Evolutionary conservation across 2,329 filamentous ascomycete genomes (phyloP).

Genomic region (Acephala macrosclerotiorum): DNA sequence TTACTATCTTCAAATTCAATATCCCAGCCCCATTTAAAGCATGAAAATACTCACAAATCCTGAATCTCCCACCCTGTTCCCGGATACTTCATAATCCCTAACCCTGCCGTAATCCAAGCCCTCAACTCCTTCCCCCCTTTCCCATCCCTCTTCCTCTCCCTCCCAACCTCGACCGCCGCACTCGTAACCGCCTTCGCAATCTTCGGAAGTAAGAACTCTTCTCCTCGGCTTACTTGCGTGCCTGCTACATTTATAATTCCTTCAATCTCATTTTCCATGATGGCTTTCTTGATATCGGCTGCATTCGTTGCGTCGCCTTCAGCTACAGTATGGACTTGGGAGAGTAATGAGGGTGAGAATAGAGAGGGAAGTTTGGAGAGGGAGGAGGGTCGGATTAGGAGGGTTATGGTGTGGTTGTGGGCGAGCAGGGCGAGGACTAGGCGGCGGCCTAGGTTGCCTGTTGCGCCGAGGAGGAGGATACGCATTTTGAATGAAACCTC

Average conservation of each 20-base stretch:
- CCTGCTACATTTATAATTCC: slow-evolving; percentile 51
- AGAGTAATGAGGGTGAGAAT: slow-evolving; percentile 44
- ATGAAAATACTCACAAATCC: slow-evolving; percentile 43
- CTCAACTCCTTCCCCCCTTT: slow-evolving; percentile 42
- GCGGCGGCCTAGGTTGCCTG: slow-evolving; percentile 48
- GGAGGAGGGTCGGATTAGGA: slow-evolving; percentile 49
- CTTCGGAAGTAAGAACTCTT: slow-evolving; percentile 45
- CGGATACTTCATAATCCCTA: slow-evolving; percentile 48
- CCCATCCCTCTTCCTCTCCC: slow-evolving; percentile 43
- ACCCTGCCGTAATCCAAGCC: slow-evolving; percentile 48
- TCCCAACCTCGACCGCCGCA: slow-evolving; percentile 45
- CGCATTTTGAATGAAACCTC: slow-evolving; percentile 49
- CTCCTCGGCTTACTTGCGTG: slow-evolving; percentile 48
- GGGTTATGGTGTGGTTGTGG: slow-evolving; percentile 47
- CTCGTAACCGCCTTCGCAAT: slow-evolving; percentile 48
- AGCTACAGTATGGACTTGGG: slow-evolving; percentile 44
- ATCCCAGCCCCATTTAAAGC: too few species aligned
- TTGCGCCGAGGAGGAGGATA: slow-evolving; percentile 50
- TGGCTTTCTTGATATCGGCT: slow-evolving; percentile 44
- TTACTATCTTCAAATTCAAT: not conserved
- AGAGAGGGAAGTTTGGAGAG: slow-evolving; percentile 47
- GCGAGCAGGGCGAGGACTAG: slow-evolving; percentile 46
- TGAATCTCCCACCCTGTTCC: slow-evolving; percentile 44
- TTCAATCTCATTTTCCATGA: slow-evolving; percentile 48
- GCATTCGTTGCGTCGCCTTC: slow-evolving; percentile 49